A percentile compares a stretch with the other conserved stretches of the same genome.
phyloP scores from a whole-genome alignment of 305 asterid genomes.

The Withania somnifera region DNA sequence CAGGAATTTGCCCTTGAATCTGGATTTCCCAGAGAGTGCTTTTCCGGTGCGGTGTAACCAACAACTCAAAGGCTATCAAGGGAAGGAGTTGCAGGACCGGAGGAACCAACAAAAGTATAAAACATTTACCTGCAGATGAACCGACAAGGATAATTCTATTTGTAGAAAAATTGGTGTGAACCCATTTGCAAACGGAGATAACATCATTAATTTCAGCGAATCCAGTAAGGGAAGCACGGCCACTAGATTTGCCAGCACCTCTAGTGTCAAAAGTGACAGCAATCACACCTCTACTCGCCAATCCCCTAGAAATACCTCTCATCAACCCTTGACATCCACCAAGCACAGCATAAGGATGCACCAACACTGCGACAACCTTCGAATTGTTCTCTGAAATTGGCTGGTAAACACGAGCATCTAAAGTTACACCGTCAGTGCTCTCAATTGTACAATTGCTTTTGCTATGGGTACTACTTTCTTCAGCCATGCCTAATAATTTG shows the following conservation, averaged over 20 bases:
- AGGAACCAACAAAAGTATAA: too few relatives aligned
- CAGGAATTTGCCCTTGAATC: too few relatives aligned
- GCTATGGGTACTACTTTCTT: neutral
- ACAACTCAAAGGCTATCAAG: too few relatives aligned
- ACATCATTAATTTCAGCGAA: conserved; percentile 65
- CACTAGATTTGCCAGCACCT: conserved; percentile 73
- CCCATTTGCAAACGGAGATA: conserved; percentile 66
- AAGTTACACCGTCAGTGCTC: conserved; percentile 28
- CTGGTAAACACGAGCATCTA: conserved; percentile 48
- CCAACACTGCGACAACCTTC: conserved; percentile 35
- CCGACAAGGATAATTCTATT: conserved; percentile 51
- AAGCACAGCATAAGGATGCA: conserved; percentile 66
- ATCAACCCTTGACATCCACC: conserved; percentile 79
- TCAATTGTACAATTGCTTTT: conserved; percentile 25
- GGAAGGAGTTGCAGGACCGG: too few relatives aligned
- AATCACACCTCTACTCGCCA: conserved; percentile 41
- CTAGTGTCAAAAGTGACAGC: conserved; percentile 71
- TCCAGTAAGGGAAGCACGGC: conserved; percentile 65
- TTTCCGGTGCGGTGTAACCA: too few relatives aligned
- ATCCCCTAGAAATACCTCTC: conserved; percentile 65
- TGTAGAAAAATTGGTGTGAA: conserved; percentile 32
- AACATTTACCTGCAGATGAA: conserved; percentile 58
- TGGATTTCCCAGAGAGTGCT: too few relatives aligned
- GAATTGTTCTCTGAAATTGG: conserved; percentile 14
- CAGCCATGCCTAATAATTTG: neutral